These are phyloP conservation scores for Furculomyces boomerangus DNA, from an alignment of 371 early-diverging fungal genomes.

Conservation along the genomic window DNA sequence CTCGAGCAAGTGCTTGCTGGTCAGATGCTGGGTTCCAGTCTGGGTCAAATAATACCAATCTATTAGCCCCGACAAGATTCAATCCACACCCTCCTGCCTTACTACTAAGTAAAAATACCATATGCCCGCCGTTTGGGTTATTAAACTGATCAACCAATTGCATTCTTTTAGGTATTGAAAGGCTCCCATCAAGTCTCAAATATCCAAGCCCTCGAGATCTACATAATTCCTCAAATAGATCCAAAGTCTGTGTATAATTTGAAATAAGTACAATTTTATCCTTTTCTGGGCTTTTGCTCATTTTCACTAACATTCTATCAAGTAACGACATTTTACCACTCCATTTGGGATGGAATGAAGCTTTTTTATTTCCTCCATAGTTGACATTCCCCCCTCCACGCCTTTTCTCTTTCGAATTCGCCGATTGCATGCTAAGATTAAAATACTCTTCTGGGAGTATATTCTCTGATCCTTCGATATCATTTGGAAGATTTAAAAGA, in stretches of 20 bases:
- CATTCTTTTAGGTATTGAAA: conserved; percentile 76
- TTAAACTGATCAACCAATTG: conserved; percentile 91
- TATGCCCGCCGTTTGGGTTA: conserved; percentile 62
- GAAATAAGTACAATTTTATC: conserved; percentile 94
- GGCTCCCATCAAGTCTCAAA: conserved; percentile 81
- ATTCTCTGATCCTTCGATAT: conserved; percentile 44
- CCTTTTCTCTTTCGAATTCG: conserved; percentile 5
- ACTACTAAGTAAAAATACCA: conserved; percentile 86
- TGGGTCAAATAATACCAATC: conserved; percentile 85
- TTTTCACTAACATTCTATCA: conserved; percentile 37
- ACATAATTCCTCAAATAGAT: conserved; percentile 80
- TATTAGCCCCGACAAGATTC: conserved; percentile 92
- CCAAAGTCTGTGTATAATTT: conserved; percentile 94
- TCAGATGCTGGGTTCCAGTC: conserved; percentile 45
- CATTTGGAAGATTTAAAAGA: conserved; percentile 46
- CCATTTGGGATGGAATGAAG: conserved; percentile 40
- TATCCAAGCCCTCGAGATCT: conserved; percentile 50
- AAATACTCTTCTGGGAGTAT: conserved; percentile 31
- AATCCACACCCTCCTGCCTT: conserved; percentile 98
- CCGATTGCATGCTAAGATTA: neutral
- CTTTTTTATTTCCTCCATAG: conserved; percentile 2
- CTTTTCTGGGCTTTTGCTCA: conserved; percentile 42
- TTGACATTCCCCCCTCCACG: neutral
- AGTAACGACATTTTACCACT: conserved; percentile 82
- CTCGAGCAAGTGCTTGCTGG: conserved; percentile 79